A percentile compares a stretch with the other conserved stretches of the same genome.
These are phyloP conservation scores for Suhomyces guaymorum DNA, from an alignment of 1,139 yeast genomes.

Conservation along the genomic window DNA sequence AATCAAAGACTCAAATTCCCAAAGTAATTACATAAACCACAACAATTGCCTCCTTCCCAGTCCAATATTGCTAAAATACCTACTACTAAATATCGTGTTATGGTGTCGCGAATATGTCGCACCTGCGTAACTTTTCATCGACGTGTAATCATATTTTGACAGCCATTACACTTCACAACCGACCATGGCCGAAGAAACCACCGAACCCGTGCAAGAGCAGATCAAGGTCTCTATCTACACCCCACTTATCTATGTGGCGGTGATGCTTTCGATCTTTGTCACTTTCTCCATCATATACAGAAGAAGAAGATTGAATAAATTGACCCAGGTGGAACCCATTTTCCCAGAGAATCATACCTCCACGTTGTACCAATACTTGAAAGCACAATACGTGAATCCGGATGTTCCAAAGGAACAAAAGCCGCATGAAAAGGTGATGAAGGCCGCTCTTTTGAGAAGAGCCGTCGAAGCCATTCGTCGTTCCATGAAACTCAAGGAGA, in stretches of 20 bases:
- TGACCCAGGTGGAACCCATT: conserved; percentile 64
- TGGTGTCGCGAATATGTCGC: background rate
- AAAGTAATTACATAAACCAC: too few relatives aligned
- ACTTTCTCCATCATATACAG: conserved; percentile 76
- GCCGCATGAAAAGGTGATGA: conserved; percentile 78
- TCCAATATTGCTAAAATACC: too few relatives aligned
- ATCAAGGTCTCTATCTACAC: conserved; percentile 74
- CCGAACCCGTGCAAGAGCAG: conserved; percentile 24
- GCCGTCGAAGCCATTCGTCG: conserved; percentile 74
- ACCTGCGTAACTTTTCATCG: conserved; percentile 3
- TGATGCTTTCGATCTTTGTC: conserved; percentile 67
- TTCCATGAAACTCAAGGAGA: conserved; percentile 69
- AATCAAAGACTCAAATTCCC: too few relatives aligned
- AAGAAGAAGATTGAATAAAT: conserved; percentile 53
- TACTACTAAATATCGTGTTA: too few relatives aligned
- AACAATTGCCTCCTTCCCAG: too few relatives aligned
- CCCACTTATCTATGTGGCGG: conserved; percentile 77
- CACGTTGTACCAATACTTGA: conserved; percentile 62
- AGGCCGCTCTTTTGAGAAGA: conserved; percentile 78
- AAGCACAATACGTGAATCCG: conserved; percentile 46
- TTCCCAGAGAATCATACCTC: conserved; percentile 69
- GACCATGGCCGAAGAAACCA: conserved; percentile 33
- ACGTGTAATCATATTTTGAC: conserved; percentile 28
- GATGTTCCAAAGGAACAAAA: conserved; percentile 42
- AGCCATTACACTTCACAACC: background rate